phyloP scores from a whole-genome alignment of 2,329 filamentous ascomycete genomes.

The Xylaria sp. region DNA sequence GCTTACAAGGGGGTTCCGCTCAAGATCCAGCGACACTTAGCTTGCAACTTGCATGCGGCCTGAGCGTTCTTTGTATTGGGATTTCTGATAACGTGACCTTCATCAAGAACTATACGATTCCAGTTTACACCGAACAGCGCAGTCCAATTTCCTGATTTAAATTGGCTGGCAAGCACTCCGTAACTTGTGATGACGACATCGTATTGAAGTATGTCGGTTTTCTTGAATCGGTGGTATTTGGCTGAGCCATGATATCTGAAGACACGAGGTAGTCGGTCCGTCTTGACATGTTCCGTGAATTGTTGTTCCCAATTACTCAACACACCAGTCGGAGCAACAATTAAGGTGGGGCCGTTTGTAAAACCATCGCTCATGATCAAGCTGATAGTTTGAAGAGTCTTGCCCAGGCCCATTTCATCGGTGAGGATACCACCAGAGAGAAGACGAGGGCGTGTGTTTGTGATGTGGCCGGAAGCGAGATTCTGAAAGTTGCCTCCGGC shows the following conservation, averaged over 20 bases:
- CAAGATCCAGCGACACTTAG: conserved; percentile 80
- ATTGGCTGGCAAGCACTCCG: conserved; percentile 76
- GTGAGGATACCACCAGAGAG: conserved; percentile 86
- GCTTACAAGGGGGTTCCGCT: conserved; percentile 81
- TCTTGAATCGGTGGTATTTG: conserved; percentile 32
- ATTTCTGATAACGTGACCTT: conserved; percentile 86
- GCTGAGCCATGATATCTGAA: conserved; percentile 76
- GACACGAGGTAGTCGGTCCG: conserved; percentile 70
- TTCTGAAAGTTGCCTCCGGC: conserved; percentile 65
- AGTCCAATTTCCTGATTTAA: conserved; percentile 58
- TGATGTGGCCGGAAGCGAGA: conserved; percentile 76
- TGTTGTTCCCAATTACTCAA: conserved; percentile 93
- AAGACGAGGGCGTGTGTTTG: conserved; percentile 65
- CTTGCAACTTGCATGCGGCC: conserved; percentile 73
- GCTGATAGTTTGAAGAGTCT: conserved; percentile 87
- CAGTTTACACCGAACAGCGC: conserved; percentile 66
- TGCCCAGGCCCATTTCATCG: conserved; percentile 93
- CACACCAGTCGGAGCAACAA: conserved; percentile 83
- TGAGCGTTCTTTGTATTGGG: conserved; percentile 75
- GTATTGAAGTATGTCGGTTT: conserved; percentile 67
- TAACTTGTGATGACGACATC: conserved; percentile 88
- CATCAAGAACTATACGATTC: conserved; percentile 83
- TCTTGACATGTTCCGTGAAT: conserved; percentile 75
- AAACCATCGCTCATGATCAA: conserved; percentile 69
- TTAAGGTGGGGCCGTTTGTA: conserved; percentile 72